These are phyloP conservation scores for Ophiocordyceps camponoti-saundersi DNA, from an alignment of 2,329 filamentous ascomycete species.

Conservation along the genomic window DNA sequence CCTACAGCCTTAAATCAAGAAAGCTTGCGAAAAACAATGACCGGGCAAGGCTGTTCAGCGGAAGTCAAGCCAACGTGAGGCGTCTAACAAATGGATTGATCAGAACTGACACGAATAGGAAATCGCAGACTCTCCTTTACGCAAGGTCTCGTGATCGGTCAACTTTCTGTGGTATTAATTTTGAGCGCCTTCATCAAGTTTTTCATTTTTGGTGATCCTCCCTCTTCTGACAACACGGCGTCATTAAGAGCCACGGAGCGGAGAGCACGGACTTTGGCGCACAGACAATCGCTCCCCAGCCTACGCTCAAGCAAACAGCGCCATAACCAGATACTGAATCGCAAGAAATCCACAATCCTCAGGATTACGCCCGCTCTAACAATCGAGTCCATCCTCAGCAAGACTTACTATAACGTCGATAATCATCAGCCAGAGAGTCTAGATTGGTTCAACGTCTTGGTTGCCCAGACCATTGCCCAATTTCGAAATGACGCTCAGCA, in stretches of 20 bases:
- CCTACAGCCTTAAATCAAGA: too few species aligned
- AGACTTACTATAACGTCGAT: slow-evolving; percentile 94
- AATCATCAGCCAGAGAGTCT: slow-evolving; percentile 91
- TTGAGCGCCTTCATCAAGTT: slow-evolving; percentile 96
- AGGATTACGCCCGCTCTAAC: slow-evolving; percentile 60
- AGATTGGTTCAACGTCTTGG: slow-evolving; percentile 97
- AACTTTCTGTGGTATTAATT: slow-evolving; percentile 79
- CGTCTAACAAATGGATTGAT: background rate
- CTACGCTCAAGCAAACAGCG: slow-evolving; percentile 29
- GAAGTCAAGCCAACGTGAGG: background rate
- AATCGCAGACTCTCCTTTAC: slow-evolving; percentile 66
- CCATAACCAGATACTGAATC: slow-evolving; percentile 30
- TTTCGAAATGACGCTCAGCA: slow-evolving; percentile 83
- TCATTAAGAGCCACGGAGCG: slow-evolving; percentile 59
- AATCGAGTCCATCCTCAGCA: slow-evolving; percentile 84
- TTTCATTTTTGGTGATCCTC: slow-evolving; percentile 96
- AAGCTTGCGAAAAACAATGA: too few species aligned
- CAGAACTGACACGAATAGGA: background rate
- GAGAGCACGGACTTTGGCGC: slow-evolving; percentile 54
- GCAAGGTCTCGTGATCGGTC: slow-evolving; percentile 81
- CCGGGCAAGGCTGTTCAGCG: too few species aligned
- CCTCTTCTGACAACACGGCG: slow-evolving; percentile 66
- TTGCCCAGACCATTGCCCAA: slow-evolving; percentile 93
- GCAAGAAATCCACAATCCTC: slow-evolving; percentile 56
- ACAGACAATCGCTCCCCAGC: slow-evolving; percentile 57